phyloP scores from a whole-genome alignment of 2,329 filamentous ascomycete species.

The Emmonsiellopsis sp. region DNA sequence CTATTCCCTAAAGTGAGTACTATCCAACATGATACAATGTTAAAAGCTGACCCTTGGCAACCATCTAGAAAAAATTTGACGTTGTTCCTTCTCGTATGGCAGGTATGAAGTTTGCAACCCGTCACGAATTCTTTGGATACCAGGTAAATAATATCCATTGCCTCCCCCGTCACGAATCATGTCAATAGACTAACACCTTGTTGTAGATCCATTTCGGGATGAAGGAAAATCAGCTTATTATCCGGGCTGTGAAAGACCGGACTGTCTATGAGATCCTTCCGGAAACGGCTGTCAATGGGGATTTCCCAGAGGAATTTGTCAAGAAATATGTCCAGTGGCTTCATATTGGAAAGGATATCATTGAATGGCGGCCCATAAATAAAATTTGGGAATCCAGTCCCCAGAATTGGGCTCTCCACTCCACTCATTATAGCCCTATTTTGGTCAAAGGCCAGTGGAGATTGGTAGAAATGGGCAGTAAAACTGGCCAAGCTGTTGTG shows the following conservation, averaged over 20 bases:
- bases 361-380: conserved; percentile 22
- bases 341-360: conserved; percentile 13
- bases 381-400: conserved; percentile 20
- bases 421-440: background rate
- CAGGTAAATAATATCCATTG: conserved; percentile 11
- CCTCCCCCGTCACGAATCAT: background rate
- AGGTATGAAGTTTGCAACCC: conserved; percentile 26
- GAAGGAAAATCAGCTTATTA: conserved; percentile 19
- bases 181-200: background rate
- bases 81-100: conserved; percentile 23
- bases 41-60: background rate
- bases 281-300: conserved; percentile 13
- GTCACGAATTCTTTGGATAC: conserved; percentile 14
- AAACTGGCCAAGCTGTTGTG: conserved; percentile 22
- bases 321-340: conserved; percentile 40
- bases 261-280: conserved; percentile 22
- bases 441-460: conserved; percentile 12
- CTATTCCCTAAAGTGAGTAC: conserved; percentile 17
- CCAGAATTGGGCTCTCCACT: conserved; percentile 17
- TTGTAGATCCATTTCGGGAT: conserved; percentile 8
- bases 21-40: conserved; percentile 2
- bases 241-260: conserved; percentile 17
- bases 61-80: conserved; percentile 16
- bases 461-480: conserved; percentile 27
- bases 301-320: conserved; percentile 27